phyloP scores from a whole-genome alignment of 768 basidiomycete genomes.

The Chalciporus pseudorubinellus region DNA sequence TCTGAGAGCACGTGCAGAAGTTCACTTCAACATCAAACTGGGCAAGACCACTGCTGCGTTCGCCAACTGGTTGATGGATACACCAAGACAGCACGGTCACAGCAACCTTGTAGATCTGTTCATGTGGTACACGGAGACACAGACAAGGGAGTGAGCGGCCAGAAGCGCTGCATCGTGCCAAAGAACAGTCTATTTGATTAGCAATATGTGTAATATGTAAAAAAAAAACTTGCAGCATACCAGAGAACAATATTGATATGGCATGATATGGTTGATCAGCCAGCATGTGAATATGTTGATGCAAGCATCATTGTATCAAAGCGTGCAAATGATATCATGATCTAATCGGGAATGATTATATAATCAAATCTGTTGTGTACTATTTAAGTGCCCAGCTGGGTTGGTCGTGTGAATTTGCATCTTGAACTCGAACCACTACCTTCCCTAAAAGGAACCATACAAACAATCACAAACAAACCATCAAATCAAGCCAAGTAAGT shows the following conservation, averaged over 20 bases:
- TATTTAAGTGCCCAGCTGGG: not conserved
- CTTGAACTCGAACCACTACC: not conserved
- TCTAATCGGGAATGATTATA: not conserved
- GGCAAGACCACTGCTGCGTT: not conserved
- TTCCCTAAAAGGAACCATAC: not conserved
- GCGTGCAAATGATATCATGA: no score
- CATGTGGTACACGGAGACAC: conserved; percentile 4
- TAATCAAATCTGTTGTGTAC: not conserved
- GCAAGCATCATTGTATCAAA: no score
- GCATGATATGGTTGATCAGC: no score
- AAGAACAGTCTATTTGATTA: no score
- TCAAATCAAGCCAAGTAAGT: no score
- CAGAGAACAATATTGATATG: no score
- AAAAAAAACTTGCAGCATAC: no score
- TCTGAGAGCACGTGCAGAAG: not conserved
- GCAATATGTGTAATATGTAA: no score
- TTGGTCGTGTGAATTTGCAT: not conserved
- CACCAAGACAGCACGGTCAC: not conserved
- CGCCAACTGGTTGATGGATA: conserved; percentile 2
- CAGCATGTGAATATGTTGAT: no score
- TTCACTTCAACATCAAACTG: not conserved
- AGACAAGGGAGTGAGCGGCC: no score
- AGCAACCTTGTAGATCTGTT: conserved; percentile 10
- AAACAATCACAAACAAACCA: not conserved
- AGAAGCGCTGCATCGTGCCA: no score